Conservation (phyloP, 352 stramenopile species). For the Phytophthora uliginosa region DNA sequence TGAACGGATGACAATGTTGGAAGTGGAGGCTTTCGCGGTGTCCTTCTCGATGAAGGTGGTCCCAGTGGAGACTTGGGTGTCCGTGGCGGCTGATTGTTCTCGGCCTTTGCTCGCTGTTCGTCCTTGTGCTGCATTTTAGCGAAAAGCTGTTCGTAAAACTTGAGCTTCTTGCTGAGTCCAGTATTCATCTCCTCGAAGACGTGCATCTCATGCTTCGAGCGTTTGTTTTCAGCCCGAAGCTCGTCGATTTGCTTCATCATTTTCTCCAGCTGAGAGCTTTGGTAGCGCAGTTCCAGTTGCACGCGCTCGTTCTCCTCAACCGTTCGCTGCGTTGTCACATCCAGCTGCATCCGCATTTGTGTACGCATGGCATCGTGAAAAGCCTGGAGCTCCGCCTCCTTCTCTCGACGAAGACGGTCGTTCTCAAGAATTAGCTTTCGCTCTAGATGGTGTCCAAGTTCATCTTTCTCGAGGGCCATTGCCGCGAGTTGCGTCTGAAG, state of each 20-base stretch:
- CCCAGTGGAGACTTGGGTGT: constrained; percentile 21
- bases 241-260: constrained; percentile 63
- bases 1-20: constrained; percentile 32
- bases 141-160: constrained; percentile 79
- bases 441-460: constrained; percentile 58
- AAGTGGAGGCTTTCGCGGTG: constrained; percentile 48
- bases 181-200: constrained; percentile 77
- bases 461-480: constrained; percentile 50
- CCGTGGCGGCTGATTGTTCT: constrained; percentile 21
- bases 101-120: constrained; percentile 31
- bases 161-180: constrained; percentile 64
- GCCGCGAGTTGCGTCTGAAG: constrained; percentile 37
- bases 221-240: constrained; percentile 47
- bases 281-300: constrained; percentile 70
- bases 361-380: constrained; percentile 58
- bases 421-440: constrained; percentile 74
- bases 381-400: constrained; percentile 52
- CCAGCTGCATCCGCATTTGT: constrained; percentile 65
- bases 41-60: constrained; percentile 17
- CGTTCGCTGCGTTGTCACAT: constrained; percentile 68
- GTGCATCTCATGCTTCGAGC: constrained; percentile 53
- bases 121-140: constrained; percentile 71
- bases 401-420: constrained; percentile 59
- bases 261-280: constrained; percentile 65
- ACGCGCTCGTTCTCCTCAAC: constrained; percentile 75